Conservation (phyloP, 257 asterid species). For the Lavandula angustifolia region DNA sequence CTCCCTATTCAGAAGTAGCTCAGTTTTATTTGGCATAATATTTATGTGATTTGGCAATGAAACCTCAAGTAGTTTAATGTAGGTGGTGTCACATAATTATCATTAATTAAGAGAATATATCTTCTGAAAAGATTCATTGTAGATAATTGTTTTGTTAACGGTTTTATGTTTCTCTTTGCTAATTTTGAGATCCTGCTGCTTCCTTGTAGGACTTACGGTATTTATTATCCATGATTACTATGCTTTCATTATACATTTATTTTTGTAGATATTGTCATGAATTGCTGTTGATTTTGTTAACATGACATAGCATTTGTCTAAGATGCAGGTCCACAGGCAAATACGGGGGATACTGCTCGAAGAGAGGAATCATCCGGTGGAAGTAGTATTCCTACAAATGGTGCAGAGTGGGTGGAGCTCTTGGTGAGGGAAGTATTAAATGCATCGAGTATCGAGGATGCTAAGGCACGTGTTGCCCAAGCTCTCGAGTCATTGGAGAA, state of each 20-base stretch:
- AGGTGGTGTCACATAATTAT: background rate
- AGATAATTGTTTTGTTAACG: background rate
- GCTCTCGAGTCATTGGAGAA: constrained; percentile 63
- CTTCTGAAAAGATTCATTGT: constrained; percentile 2
- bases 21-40: background rate
- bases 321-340: constrained; percentile 38
- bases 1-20: background rate
- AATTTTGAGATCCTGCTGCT: background rate
- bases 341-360: constrained; percentile 43
- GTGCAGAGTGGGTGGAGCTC: constrained; percentile 70
- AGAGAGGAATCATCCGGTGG: constrained; percentile 45
- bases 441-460: constrained; percentile 54
- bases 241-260: background rate
- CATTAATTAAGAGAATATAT: background rate
- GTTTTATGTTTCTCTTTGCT: background rate
- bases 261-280: background rate
- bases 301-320: constrained; percentile 22
- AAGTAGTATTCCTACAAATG: constrained; percentile 44
- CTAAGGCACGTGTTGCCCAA: constrained; percentile 52
- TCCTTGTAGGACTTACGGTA: background rate
- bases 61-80: background rate
- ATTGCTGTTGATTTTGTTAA: background rate
- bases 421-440: constrained; percentile 51
- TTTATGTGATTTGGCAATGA: background rate
- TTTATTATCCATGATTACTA: constrained; percentile 5